Conservation (phyloP, 2,329 filamentous ascomycete genomes). For the Fusarium sterilihyphosum region DNA sequence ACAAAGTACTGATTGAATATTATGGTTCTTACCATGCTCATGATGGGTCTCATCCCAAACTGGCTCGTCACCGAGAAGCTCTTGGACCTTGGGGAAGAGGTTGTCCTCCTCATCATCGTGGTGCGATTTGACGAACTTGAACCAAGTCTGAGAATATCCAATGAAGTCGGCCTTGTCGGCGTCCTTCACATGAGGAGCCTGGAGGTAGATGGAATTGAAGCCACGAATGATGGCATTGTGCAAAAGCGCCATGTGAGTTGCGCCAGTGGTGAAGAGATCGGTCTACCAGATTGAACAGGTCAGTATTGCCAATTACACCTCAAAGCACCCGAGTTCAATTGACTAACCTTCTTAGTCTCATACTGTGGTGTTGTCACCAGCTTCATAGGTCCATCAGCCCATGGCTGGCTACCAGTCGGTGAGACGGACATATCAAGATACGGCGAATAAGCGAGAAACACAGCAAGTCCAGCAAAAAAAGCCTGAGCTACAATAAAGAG, state of each 20-base stretch:
- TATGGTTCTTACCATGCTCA: slow-evolving; percentile 60
- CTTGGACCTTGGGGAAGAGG: slow-evolving; percentile 65
- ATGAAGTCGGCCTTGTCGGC: slow-evolving; percentile 67
- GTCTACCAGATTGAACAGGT: slow-evolving; percentile 48
- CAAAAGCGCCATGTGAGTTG: slow-evolving; percentile 69
- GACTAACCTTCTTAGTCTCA: slow-evolving; percentile 60
- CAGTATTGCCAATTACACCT: background rate
- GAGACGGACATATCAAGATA: slow-evolving; percentile 47
- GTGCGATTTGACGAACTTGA: slow-evolving; percentile 67
- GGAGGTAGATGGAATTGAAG: slow-evolving; percentile 71
- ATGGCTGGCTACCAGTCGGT: slow-evolving; percentile 46
- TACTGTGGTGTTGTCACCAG: slow-evolving; percentile 64
- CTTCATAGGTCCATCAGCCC: slow-evolving; percentile 66
- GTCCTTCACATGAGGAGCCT: slow-evolving; percentile 62
- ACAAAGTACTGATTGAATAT: background rate
- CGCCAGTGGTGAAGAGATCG: slow-evolving; percentile 67
- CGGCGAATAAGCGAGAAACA: slow-evolving; percentile 49
- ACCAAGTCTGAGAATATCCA: slow-evolving; percentile 66
- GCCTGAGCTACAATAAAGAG: slow-evolving; percentile 44
- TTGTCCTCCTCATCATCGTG: slow-evolving; percentile 68
- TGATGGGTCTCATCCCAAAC: slow-evolving; percentile 63
- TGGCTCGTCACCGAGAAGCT: slow-evolving; percentile 59
- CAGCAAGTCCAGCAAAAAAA: slow-evolving; percentile 43
- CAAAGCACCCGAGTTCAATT: background rate
- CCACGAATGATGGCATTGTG: slow-evolving; percentile 72